Conservation (phyloP, 768 basidiomycete genomes). For the Lepiota venenata region DNA sequence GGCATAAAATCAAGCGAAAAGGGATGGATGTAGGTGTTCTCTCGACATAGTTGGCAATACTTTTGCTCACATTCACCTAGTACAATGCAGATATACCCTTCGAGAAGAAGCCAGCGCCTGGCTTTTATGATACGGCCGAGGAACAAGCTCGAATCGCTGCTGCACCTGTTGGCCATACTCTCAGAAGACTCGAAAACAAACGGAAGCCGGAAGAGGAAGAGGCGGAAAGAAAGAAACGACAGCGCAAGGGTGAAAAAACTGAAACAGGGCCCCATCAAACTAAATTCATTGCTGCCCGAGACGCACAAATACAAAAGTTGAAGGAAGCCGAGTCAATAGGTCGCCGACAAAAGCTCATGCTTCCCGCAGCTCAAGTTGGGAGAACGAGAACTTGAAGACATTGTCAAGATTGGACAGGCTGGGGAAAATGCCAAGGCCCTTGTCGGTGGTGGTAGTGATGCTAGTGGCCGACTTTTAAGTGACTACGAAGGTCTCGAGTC, state of each 20-base stretch:
- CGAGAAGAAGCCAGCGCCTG: conserved; percentile 92
- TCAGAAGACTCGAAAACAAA: conserved; percentile 94
- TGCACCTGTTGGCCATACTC: conserved; percentile 89
- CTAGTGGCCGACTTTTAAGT: conserved; percentile 81
- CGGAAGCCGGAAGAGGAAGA: conserved; percentile 93
- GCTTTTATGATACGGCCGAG: conserved; percentile 96
- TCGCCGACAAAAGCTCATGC: conserved; percentile 74
- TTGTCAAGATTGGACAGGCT: conserved; percentile 95
- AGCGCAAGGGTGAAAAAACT: conserved; percentile 72
- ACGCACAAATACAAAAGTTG: conserved; percentile 96
- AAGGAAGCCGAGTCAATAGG: conserved; percentile 98
- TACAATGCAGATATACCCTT: conserved; percentile 99
- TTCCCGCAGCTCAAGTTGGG: conserved; percentile 93
- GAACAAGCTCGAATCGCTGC: conserved; percentile 83
- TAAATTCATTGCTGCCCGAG: conserved; percentile 94
- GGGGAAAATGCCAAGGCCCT: conserved; percentile 87
- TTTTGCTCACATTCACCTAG: conserved; percentile 33
- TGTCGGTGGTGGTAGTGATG: conserved; percentile 79
- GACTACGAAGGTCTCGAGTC: conserved; percentile 90
- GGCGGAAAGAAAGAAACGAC: conserved; percentile 87
- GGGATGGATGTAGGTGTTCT: conserved; percentile 85
- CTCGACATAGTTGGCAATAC: background rate
- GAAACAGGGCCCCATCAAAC: conserved; percentile 67
- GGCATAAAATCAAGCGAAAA: conserved; percentile 91
- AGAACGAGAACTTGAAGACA: conserved; percentile 93